A percentile compares a stretch with the other conserved stretches of the same genome.
Evolutionary conservation across 2,329 filamentous ascomycete genomes (phyloP).

Genomic region (Ophiostoma australiae): DNA sequence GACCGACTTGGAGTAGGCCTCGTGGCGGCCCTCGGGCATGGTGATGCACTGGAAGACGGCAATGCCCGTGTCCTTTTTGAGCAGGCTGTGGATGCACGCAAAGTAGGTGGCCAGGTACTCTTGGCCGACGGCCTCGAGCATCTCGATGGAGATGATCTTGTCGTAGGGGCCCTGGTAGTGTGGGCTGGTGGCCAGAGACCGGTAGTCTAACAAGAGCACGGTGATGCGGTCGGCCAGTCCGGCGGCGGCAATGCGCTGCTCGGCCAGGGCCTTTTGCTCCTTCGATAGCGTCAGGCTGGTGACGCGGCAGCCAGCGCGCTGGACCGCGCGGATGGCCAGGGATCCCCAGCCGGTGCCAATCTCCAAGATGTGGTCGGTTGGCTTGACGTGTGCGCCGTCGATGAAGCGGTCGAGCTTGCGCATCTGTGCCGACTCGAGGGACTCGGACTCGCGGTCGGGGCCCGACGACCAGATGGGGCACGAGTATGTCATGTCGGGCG

Average conservation of each 20-base stretch:
- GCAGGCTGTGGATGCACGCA: constrained; percentile 53
- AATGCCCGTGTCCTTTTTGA: constrained; percentile 62
- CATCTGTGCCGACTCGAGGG: constrained; percentile 60
- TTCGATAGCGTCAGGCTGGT: constrained; percentile 64
- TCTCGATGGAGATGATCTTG: constrained; percentile 70
- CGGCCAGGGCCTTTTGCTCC: constrained; percentile 64
- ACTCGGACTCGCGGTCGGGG: constrained; percentile 41
- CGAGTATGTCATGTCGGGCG: constrained; percentile 72
- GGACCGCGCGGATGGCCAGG: constrained; percentile 65
- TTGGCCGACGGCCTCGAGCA: constrained; percentile 68
- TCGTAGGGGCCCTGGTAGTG: constrained; percentile 55
- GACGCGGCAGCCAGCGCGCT: constrained; percentile 60
- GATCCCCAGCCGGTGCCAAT: constrained; percentile 74
- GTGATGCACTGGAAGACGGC: constrained; percentile 73
- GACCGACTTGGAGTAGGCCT: constrained; percentile 59
- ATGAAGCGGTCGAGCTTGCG: constrained; percentile 64
- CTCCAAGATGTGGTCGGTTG: constrained; percentile 64
- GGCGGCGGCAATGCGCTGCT: constrained; percentile 57
- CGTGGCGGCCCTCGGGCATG: constrained; percentile 65
- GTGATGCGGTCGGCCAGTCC: constrained; percentile 57
- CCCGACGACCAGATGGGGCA: constrained; percentile 59
- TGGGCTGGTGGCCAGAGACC: constrained; percentile 44
- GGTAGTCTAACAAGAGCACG: constrained; percentile 66
- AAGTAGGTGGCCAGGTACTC: constrained; percentile 67
- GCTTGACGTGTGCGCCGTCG: constrained; percentile 57